phyloP scores from a whole-genome alignment of 495 filamentous ascomycete genomes.

The Neurospora sp. region DNA sequence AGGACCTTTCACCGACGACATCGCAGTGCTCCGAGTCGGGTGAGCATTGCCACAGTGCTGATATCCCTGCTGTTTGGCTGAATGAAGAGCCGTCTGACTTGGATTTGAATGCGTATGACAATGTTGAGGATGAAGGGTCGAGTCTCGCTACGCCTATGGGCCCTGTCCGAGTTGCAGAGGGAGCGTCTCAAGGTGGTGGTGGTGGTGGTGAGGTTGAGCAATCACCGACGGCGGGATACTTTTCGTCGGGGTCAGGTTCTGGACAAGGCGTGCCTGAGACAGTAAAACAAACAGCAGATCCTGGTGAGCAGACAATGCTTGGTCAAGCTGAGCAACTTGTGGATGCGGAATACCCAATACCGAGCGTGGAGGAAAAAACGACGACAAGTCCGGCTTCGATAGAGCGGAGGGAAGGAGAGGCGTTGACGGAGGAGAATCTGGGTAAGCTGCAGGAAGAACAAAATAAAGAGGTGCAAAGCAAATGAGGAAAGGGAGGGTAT shows the following conservation, averaged over 20 bases:
- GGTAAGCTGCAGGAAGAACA: constrained; percentile 18
- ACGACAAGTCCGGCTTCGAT: background rate
- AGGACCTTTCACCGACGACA: background rate
- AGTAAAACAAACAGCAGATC: background rate
- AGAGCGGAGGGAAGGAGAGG: constrained; percentile 8
- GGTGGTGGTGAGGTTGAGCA: background rate
- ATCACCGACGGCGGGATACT: background rate
- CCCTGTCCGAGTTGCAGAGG: background rate
- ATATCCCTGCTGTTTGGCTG: constrained; percentile 18
- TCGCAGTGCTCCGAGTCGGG: constrained; percentile 23
- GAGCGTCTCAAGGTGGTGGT: background rate
- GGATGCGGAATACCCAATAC: background rate
- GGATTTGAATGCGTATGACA: background rate
- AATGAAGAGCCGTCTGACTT: background rate
- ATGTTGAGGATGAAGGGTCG: background rate
- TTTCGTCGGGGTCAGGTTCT: background rate
- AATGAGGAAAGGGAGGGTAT: background rate
- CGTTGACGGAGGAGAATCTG: constrained; percentile 29
- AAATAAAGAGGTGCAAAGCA: background rate
- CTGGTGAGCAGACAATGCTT: background rate
- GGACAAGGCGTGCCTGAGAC: background rate
- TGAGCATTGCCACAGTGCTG: constrained; percentile 19
- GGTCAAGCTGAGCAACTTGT: background rate
- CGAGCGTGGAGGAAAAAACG: background rate
- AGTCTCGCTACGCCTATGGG: background rate